These are phyloP conservation scores for Ricinus communis DNA, from an alignment of 345 rosid genomes.

Conservation along the genomic window DNA sequence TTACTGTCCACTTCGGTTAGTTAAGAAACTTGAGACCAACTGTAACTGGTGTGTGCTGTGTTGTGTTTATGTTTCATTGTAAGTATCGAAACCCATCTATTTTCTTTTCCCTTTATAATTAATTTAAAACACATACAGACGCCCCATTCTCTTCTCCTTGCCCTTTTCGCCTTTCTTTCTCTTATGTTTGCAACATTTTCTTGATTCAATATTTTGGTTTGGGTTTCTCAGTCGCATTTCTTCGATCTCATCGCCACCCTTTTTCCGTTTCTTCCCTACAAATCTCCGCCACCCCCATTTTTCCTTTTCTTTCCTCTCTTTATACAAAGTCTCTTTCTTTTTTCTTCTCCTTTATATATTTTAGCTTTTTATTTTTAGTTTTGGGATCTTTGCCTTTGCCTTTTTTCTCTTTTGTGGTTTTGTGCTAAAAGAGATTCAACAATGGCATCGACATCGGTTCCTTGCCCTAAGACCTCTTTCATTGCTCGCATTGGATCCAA, in stretches of 20 bases:
- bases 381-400: neutral
- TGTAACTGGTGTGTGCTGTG: neutral
- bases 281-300: neutral
- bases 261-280: constrained; percentile 14
- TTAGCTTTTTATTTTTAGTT: neutral
- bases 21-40: neutral
- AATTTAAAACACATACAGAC: neutral
- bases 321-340: no score
- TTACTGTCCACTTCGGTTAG: constrained; percentile 4
- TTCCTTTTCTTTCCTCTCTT: neutral
- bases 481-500: constrained; percentile 44
- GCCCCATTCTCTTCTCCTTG: no score
- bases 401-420: no score
- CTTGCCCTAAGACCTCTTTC: constrained; percentile 63
- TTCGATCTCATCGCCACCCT: constrained; percentile 38
- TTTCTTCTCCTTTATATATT: neutral
- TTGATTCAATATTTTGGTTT: constrained; percentile 11
- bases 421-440: no score
- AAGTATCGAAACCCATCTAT: constrained; percentile 17
- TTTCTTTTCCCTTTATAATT: no score
- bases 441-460: constrained; percentile 65
- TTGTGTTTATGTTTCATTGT: neutral
- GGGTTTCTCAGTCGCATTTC: constrained; percentile 21
- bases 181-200: neutral
- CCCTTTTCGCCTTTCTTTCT: neutral